Evolutionary conservation across 345 rosid species (phyloP), one percentile per base, ranked within the genome.

Genomic region (Moricandia moricandioides): DNA sequence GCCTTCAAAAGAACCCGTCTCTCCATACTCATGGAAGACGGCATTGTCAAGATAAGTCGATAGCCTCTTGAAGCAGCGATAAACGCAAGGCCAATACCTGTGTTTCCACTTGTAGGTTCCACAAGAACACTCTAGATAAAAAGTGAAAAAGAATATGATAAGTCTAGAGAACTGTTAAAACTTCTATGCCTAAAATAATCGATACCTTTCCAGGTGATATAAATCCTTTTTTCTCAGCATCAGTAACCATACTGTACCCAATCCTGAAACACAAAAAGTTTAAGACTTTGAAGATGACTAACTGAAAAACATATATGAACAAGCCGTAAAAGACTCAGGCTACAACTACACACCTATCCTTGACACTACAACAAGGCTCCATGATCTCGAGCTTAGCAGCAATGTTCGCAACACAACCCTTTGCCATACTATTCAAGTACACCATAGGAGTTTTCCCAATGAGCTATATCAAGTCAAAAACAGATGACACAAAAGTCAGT

Each of bases 401-500:
- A 67, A 94, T 76, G 7, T 78, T 88, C 3, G 97, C 95, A 0
- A 81, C 91, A 62, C 88, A 91, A 16, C 95, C 96, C 33, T 90
- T 93, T 26, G 89, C 85, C 21, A 91, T 81, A n/a, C 86, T 90
- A 80, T 94, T 91, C 81, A 94, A 87, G 79, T 89, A 94, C 24
- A 94, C 96, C 97, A 94, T 88, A 8, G 97, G 98, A 33, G 98
- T 91, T 66, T 87, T 94, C 57, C 98, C 98, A 71, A 91, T 91
- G 33, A 94, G 88, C 97, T 91, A 86, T 31, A 29, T 64, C 73
- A 69, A 49, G 30, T 9, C 14, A 57, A 62, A 8, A 75, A 70
- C 58, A 78, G 26, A 58, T 18, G 30, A 73, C 2, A 62, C 7
- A 71, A 11, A 69, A 0, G 17, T 34, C 24, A 69, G 62, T 39